Evolutionary conservation across 176 grass and related monocot genomes (phyloP).

Genomic region (Ensete ventricosum): DNA sequence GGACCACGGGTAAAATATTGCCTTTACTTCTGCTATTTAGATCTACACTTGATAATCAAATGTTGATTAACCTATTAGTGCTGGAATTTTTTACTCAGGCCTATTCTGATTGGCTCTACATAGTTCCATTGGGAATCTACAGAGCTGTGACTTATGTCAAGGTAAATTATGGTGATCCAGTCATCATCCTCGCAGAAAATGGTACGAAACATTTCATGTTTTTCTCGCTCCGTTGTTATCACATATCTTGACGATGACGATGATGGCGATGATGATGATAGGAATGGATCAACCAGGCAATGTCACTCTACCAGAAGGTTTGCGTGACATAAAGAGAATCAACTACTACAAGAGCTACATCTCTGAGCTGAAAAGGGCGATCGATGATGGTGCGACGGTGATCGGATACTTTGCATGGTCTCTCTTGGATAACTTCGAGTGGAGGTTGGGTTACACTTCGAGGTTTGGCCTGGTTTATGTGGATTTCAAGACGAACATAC

Average conservation of each 20-base stretch:
- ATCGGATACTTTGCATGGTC: slow-evolving; percentile 51
- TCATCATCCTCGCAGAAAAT: slow-evolving; percentile 67
- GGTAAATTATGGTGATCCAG: slow-evolving; percentile 49
- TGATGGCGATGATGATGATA: neutral
- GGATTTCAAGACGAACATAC: slow-evolving; percentile 20
- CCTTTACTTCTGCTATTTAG: no score
- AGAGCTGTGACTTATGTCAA: slow-evolving; percentile 75
- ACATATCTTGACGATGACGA: neutral
- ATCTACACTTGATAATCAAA: no score
- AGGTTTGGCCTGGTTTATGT: slow-evolving; percentile 41
- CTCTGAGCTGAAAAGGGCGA: slow-evolving; percentile 24
- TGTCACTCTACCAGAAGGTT: slow-evolving; percentile 22
- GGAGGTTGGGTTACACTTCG: slow-evolving; percentile 40
- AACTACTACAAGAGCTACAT: slow-evolving; percentile 46
- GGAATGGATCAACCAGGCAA: slow-evolving; percentile 50
- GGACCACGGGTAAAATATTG: slow-evolving; percentile 33
- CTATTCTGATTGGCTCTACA: slow-evolving; percentile 66
- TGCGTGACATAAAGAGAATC: slow-evolving; percentile 38
- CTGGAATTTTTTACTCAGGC: slow-evolving; percentile 24
- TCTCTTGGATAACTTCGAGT: slow-evolving; percentile 56
- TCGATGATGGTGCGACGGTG: slow-evolving; percentile 31
- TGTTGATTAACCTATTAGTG: no score
- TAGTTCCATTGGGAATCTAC: slow-evolving; percentile 86
- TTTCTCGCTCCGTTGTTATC: neutral
- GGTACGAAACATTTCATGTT: slow-evolving; percentile 25